A percentile compares a stretch with the other conserved stretches of the same genome.
Conservation (phyloP, 2,329 filamentous ascomycete genomes). For the Fusarium chaquense region DNA sequence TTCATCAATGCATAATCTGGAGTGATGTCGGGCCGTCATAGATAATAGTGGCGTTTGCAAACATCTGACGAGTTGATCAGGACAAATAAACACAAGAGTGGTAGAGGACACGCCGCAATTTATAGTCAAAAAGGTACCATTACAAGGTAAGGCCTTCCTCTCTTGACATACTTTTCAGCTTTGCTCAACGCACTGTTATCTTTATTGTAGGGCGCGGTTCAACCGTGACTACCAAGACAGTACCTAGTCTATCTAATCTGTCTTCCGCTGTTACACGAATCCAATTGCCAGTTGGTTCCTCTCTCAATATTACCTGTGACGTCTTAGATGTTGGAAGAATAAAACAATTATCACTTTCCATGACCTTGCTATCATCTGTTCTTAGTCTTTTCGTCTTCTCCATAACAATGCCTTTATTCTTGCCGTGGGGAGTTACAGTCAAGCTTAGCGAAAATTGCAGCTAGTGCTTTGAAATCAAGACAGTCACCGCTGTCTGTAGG, state of each 20-base stretch:
- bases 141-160: too few relatives aligned
- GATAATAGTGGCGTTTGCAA: too few relatives aligned
- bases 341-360: background rate
- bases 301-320: background rate
- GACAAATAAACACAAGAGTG: background rate
- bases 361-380: background rate
- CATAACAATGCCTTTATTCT: background rate
- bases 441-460: background rate
- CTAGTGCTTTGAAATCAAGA: background rate
- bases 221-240: background rate
- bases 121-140: background rate
- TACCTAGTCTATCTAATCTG: too few relatives aligned
- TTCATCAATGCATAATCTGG: background rate
- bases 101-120: background rate
- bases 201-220: background rate
- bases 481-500: conserved; percentile 12
- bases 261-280: background rate
- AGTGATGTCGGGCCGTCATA: background rate
- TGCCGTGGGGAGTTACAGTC: background rate
- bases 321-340: too few relatives aligned
- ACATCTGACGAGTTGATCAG: background rate
- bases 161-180: background rate
- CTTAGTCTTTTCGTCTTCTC: background rate
- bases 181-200: background rate
- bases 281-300: too few relatives aligned